Evolutionary conservation across 2,329 filamentous ascomycete species (phyloP), one percentile per base, ranked within the genome.

Genomic region (Lachnellula cervina): DNA sequence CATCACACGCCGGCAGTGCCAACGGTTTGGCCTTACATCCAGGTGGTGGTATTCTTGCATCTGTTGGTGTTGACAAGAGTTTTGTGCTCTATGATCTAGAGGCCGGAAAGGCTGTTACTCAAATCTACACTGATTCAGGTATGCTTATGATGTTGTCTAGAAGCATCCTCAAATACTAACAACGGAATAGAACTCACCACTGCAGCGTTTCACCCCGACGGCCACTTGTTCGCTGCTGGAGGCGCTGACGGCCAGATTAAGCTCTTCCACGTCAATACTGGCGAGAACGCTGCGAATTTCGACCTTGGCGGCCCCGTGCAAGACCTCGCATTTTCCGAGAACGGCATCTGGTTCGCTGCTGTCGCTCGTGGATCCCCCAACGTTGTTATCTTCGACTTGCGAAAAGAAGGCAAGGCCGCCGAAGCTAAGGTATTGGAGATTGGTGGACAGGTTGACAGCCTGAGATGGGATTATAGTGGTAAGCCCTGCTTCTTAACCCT

Each of bases 261-360:
- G 71, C 82, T 99, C 52, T 97, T 89, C 74, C 89, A 96, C 72
- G 87, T 91, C 63, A 92, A 88, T 72, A 88, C 83, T 0, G 87
- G 91, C 38, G 82, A 86, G 58, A 80, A 84, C 62, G 89, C 90
- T 28, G 90, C 90, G 28, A 84, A 82, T 54, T 96, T 95, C 71
- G 76, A 74, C 19, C 74, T 87, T 1, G 82, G 80, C 7, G 83
- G 84, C 0, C 84, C 91, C 0, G 80, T 97, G 3, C 83, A 89
- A 65, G 82, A 84, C 11, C 75, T 99, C 42, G 80, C 82, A 56
- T 99, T 99, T 74, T 97, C 92, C 0, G 94, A 99, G 72, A 99
- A 99, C 65, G 94, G 94, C 23, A 96, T 89, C 66, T 97, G 92
- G 90, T 86, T 99, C 61, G 93, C 93, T 1, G 88, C 90, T 5